A percentile compares a stretch with the other conserved stretches of the same genome.
phyloP scores from a whole-genome alignment of 805 yeast species.

The Saccharomycopsis lassenensis region DNA sequence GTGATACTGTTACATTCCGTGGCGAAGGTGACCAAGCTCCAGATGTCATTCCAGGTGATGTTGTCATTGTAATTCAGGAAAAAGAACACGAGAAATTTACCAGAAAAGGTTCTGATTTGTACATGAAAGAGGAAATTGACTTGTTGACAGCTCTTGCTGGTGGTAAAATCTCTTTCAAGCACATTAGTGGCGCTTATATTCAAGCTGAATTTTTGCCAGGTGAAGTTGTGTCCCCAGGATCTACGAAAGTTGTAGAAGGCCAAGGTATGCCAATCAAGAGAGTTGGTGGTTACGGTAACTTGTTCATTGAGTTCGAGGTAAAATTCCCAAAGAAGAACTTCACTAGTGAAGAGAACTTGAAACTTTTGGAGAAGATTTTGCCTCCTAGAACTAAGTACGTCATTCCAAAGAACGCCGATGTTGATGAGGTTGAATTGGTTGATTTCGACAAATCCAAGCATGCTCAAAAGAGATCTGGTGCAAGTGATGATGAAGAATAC shows the following conservation, averaged over 20 bases:
- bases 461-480: constrained; percentile 30
- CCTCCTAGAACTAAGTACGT: constrained; percentile 55
- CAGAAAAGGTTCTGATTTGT: constrained; percentile 84
- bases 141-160: constrained; percentile 93
- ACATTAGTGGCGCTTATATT: constrained; percentile 84
- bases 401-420: constrained; percentile 62
- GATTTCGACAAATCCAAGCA: constrained; percentile 62
- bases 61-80: constrained; percentile 82
- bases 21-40: constrained; percentile 99
- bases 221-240: constrained; percentile 82
- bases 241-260: constrained; percentile 69
- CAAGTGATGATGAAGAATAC: constrained; percentile 52
- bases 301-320: constrained; percentile 74
- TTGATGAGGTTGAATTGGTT: constrained; percentile 69
- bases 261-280: constrained; percentile 97
- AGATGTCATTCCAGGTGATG: constrained; percentile 92
- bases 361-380: constrained; percentile 60
- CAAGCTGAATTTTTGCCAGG: constrained; percentile 81
- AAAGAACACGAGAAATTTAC: constrained; percentile 73
- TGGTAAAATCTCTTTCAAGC: constrained; percentile 81
- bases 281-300: constrained; percentile 80
- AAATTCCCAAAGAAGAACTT: constrained; percentile 78
- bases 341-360: constrained; percentile 63
- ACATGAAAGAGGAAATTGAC: constrained; percentile 79
- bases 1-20: constrained; percentile 78